Evolutionary conservation across 495 filamentous ascomycete genomes (phyloP).

Genomic region (Penicillium flavigenum): DNA sequence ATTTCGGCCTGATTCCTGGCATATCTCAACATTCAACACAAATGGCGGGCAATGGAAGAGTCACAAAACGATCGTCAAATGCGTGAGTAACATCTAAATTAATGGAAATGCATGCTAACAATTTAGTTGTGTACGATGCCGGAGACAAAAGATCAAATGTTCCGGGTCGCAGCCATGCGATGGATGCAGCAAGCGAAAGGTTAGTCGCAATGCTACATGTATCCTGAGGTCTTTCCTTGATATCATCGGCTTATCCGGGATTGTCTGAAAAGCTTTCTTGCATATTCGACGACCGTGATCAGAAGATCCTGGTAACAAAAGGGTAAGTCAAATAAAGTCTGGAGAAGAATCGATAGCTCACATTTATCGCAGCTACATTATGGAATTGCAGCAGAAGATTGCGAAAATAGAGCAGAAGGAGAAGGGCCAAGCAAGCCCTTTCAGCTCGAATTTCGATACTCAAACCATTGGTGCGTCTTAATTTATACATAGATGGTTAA

Average conservation of each 20-base stretch:
- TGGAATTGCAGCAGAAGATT: slow-evolving; percentile 38
- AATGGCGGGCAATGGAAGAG: slow-evolving; percentile 26
- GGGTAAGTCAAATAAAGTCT: slow-evolving; percentile 24
- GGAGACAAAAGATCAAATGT: slow-evolving; percentile 49
- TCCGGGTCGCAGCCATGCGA: slow-evolving; percentile 44
- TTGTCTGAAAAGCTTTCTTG: slow-evolving; percentile 28
- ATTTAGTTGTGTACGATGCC: slow-evolving; percentile 44
- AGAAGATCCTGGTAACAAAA: slow-evolving; percentile 45
- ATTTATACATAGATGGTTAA: too few relatives aligned
- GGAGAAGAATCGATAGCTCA: not conserved
- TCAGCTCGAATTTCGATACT: slow-evolving; percentile 16
- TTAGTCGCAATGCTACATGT: too few relatives aligned
- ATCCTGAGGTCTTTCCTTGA: too few relatives aligned
- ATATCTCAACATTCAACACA: not conserved
- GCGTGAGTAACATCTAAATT: slow-evolving; percentile 27
- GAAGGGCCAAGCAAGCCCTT: slow-evolving; percentile 15
- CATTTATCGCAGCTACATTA: slow-evolving; percentile 32
- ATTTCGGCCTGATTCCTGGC: not conserved
- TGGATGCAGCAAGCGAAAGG: slow-evolving; percentile 40
- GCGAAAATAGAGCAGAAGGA: slow-evolving; percentile 28
- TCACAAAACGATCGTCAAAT: slow-evolving; percentile 41
- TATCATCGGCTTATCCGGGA: too few relatives aligned
- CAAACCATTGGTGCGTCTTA: not conserved
- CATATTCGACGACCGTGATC: slow-evolving; percentile 41
- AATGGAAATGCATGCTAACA: not conserved